Percentiles rank a stretch among this genome's conserved stretches.
Evolutionary conservation across 345 rosid species (phyloP).

Genomic region (Aegle marmelos): DNA sequence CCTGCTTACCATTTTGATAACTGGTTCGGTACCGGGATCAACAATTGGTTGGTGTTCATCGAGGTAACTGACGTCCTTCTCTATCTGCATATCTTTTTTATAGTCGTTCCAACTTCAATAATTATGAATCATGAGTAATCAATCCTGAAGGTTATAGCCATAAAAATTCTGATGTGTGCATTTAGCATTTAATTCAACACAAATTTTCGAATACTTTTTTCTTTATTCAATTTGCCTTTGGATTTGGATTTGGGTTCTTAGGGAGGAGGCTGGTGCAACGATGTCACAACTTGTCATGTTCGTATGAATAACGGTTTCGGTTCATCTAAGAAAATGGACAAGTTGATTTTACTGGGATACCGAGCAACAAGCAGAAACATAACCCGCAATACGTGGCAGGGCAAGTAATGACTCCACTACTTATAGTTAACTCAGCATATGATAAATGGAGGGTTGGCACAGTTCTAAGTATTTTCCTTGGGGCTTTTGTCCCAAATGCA

Average conservation of each 20-base stretch:
- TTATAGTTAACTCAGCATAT: slow-evolving; percentile 81
- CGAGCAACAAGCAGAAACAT: slow-evolving; percentile 44
- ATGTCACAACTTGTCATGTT: slow-evolving; percentile 51
- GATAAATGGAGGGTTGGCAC: slow-evolving; percentile 90
- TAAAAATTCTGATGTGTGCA: not conserved
- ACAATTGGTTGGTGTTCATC: slow-evolving; percentile 77
- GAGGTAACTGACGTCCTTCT: slow-evolving; percentile 50
- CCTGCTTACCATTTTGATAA: slow-evolving; percentile 80
- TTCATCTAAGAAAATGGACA: slow-evolving; percentile 68
- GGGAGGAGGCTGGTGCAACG: slow-evolving; percentile 99
- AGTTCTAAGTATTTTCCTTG: not conserved
- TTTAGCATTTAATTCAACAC: not conserved
- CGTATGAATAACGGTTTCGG: slow-evolving; percentile 67
- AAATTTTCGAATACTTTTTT: not conserved
- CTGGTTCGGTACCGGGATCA: slow-evolving; percentile 75
- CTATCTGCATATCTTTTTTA: not conserved
- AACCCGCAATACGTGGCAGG: slow-evolving; percentile 70
- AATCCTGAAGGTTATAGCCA: not conserved
- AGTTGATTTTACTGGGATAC: slow-evolving; percentile 76
- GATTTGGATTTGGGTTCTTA: slow-evolving; percentile 13
- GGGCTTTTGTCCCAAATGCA: no score
- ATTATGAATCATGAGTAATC: not conserved
- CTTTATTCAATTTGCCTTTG: not conserved
- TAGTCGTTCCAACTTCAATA: not conserved
- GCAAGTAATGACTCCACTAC: slow-evolving; percentile 67